Evolutionary conservation across 352 stramenopile genomes (phyloP), one percentile per base, ranked within the genome.

Genomic region (Phytophthora rubi): DNA sequence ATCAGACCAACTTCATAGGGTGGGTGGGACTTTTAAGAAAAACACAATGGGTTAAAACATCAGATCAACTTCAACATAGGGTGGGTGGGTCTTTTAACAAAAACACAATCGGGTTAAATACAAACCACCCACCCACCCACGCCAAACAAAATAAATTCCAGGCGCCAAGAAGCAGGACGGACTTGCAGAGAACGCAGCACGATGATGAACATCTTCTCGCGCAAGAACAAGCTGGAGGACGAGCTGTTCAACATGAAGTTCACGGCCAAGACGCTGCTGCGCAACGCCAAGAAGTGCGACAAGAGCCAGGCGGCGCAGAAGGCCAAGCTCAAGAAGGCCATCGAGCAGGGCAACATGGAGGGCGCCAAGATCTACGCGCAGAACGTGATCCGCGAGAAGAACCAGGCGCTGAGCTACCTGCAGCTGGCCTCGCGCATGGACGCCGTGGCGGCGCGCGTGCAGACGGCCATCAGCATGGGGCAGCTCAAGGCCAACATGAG

Each of bases 341-440:
- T 97, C 67, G 84, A 97, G 82, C 89, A 98, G 75, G 96, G 97
- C 51, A 99, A 99, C 83, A 97, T 97, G 76, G 98, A 99, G 68
- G 97, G 96, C 30, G 98, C 98, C 53, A 97, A 97, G 68, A 99
- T 99, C 76, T 99, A 99, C 82, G 98, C 95, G 55, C 96, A 92
- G 75, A 95, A 96, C 66, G 86, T 85, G 35, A 96, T 96, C 70
- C 81, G 88, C 32, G 85, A 93, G 68, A 94, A 94, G 79, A 92
- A 87, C 62, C 86, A 93, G 85, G 88, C 96, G 48, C 78, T 99
- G 39, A 99, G 96, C 83, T 99, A 98, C 77, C 81, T 99, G 65
- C 86, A 97, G 65, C 83, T 99, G 69, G 83, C 92, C 15, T 98
- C 91, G 57, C 83, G 98, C 53, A 98, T 99, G 79, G 97, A 99